phyloP scores from a whole-genome alignment of 2,329 filamentous ascomycete genomes.

The Aspergillus puulaauensis region DNA sequence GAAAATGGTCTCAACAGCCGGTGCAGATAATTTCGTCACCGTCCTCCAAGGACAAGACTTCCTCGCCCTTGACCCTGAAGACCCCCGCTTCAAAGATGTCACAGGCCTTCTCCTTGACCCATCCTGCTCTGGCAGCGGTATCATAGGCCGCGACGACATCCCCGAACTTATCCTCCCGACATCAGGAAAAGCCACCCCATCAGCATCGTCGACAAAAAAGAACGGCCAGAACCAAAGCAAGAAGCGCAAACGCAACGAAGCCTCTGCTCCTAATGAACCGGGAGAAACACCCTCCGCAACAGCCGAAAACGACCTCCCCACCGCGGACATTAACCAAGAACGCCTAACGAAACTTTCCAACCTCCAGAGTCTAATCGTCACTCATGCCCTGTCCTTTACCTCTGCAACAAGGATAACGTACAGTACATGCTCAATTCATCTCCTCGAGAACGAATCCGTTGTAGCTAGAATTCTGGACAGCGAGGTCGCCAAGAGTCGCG shows the following conservation, averaged over 20 bases:
- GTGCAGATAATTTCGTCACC: constrained; percentile 64
- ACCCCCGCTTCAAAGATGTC: constrained; percentile 66
- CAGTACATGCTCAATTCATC: constrained; percentile 88
- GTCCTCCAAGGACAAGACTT: constrained; percentile 80
- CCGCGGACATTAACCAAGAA: constrained; percentile 51
- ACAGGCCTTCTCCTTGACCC: constrained; percentile 83
- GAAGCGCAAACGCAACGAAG: constrained; percentile 43
- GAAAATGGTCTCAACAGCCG: constrained; percentile 80
- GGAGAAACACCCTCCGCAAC: constrained; percentile 20
- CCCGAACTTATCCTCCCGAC: constrained; percentile 63
- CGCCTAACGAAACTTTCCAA: constrained; percentile 72
- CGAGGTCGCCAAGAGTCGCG: constrained; percentile 61
- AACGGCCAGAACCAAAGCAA: constrained; percentile 28
- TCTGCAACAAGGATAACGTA: constrained; percentile 76
- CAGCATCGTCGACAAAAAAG: background rate
- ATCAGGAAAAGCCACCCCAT: constrained; percentile 20
- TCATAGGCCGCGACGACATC: constrained; percentile 81
- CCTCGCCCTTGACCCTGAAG: constrained; percentile 67
- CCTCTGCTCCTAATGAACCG: background rate
- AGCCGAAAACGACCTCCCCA: constrained; percentile 38
- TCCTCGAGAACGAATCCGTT: constrained; percentile 84
- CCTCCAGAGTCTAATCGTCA: constrained; percentile 78
- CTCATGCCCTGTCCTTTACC: constrained; percentile 82
- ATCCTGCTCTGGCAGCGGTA: constrained; percentile 93
- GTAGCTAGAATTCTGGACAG: constrained; percentile 71